Evolutionary conservation across 148 eudicot genomes (phyloP).

Genomic region (Rhododendron williamsianum): DNA sequence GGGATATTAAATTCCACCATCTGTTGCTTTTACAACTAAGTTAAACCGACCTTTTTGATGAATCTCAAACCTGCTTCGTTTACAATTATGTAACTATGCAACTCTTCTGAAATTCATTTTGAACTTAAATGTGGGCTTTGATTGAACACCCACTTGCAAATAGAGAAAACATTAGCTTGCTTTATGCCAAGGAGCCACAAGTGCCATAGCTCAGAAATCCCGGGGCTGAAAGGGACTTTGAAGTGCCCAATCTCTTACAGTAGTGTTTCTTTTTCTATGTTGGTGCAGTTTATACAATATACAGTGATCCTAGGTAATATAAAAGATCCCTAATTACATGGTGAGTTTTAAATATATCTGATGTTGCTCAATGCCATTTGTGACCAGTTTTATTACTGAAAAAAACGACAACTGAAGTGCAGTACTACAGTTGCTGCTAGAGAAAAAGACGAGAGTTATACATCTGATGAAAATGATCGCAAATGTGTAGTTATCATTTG

Average conservation of each 20-base stretch:
- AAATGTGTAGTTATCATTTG: background rate
- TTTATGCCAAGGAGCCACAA: background rate
- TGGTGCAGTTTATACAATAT: background rate
- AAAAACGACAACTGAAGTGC: background rate
- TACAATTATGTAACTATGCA: no score
- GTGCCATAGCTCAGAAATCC: background rate
- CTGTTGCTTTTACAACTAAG: background rate
- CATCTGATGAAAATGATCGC: background rate
- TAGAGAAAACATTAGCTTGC: background rate
- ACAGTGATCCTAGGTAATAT: background rate
- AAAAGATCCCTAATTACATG: background rate
- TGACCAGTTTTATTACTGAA: background rate
- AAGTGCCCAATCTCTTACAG: background rate
- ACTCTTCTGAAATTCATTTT: no score
- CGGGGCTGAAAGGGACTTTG: background rate
- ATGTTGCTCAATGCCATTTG: background rate
- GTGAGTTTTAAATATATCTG: background rate
- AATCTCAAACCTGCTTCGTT: background rate
- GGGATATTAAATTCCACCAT: background rate
- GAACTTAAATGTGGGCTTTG: no score
- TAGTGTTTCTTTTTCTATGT: background rate
- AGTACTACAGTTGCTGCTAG: background rate
- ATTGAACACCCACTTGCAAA: background rate
- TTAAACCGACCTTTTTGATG: background rate
- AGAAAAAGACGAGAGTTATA: background rate